Evolutionary conservation across 257 asterid genomes (phyloP), one percentile per base, ranked within the genome.

Genomic region (Craterostigma plantagineum): DNA sequence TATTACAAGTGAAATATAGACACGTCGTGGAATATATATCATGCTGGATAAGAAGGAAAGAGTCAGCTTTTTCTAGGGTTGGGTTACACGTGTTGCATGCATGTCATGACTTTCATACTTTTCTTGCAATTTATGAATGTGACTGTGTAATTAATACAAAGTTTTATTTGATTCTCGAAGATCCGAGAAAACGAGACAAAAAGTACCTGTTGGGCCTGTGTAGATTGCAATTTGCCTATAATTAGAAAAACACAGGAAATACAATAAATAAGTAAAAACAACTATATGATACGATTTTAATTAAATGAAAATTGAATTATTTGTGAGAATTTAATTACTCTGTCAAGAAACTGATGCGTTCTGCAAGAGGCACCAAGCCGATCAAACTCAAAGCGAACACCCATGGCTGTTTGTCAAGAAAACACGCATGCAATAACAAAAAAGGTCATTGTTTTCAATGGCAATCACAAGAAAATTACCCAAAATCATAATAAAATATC

Each of bases 191-290:
- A 23, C 0, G 16, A 37, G 45, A 40, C 27, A 35, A 33, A 30
- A 14, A n/a, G 51, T 40, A 87, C 95, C 95, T 65, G 98, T 79
- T 58, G 93, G 98, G 53, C 98, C 98, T 0, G 98, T 87, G 68
- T 46, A 64, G 65, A 68, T 51, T 18, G 98, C 91, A 42, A 82
- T 63, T 69, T 87, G 98, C 73, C 98, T 87, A 81, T 76, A 73
- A 0, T 48, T 10, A 47, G 2, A n/a, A 33, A 18, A 0, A 27
- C 1, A 18, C 14, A 9, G 9, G 18, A 4, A 27, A 9, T 5
- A 12, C 12, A 36, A 46, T 43, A 51, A 11, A 4, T 17, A 41
- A 17, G 8, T 3, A 14, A 1, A 41, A n/a, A 2, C 1, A 41
- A 10, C 16, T 12, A 34, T 6, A 11, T 7, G 37, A 9, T 9